A percentile compares a stretch with the other conserved stretches of the same genome.
phyloP scores from a whole-genome alignment of 495 filamentous ascomycete species.

The Xylaria curta region DNA sequence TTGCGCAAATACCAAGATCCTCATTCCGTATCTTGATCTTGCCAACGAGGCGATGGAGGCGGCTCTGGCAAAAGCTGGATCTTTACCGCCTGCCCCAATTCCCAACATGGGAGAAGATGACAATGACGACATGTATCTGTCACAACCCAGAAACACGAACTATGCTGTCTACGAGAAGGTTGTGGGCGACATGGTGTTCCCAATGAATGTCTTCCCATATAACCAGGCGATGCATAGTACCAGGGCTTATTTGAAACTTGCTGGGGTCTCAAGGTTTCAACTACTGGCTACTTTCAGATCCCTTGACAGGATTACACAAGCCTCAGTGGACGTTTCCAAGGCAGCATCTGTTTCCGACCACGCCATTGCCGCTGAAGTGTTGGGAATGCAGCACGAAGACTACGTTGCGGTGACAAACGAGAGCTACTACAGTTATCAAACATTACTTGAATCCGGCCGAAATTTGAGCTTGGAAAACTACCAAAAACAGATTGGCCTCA shows the following conservation, averaged over 20 bases:
- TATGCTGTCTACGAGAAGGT: background rate
- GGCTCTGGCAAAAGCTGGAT: slow-evolving; percentile 26
- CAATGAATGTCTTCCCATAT: background rate
- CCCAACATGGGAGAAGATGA: background rate
- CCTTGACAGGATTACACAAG: background rate
- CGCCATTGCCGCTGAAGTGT: too few relatives aligned
- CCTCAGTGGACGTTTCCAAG: background rate
- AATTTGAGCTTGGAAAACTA: too few relatives aligned
- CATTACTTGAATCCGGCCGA: too few relatives aligned
- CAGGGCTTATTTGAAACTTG: background rate
- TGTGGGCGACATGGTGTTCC: slow-evolving; percentile 1
- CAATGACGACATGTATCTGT: slow-evolving; percentile 16
- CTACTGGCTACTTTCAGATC: background rate
- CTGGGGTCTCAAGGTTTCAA: slow-evolving; percentile 2
- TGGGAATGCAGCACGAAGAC: too few relatives aligned
- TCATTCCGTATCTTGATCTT: slow-evolving; percentile 47
- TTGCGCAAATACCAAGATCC: slow-evolving; percentile 30
- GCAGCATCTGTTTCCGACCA: background rate
- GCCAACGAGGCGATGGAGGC: slow-evolving; percentile 48
- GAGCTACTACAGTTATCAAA: too few relatives aligned
- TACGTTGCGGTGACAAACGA: too few relatives aligned
- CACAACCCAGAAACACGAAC: slow-evolving; percentile 6
- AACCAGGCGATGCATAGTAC: slow-evolving; percentile 10
- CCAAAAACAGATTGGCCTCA: too few relatives aligned
- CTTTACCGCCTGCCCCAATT: background rate